These are phyloP conservation scores for Linum usitatissimum DNA, from an alignment of 345 rosid species.

Conservation along the genomic window DNA sequence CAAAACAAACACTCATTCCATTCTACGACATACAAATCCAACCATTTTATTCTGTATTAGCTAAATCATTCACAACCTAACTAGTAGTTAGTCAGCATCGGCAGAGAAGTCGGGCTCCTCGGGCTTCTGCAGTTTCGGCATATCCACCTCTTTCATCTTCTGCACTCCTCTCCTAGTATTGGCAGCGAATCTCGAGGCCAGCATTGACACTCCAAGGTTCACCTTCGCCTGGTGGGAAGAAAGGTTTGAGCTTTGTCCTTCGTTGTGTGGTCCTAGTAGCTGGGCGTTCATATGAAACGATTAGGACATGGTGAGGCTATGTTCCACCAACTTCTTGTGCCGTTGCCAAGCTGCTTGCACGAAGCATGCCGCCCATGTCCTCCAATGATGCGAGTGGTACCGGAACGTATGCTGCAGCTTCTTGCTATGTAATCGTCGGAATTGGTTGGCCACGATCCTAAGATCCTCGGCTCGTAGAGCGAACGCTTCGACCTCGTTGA, in stretches of 20 bases:
- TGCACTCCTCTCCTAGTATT: constrained; percentile 74
- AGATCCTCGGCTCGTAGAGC: constrained; percentile 53
- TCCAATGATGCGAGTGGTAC: constrained; percentile 56
- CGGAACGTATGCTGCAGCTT: constrained; percentile 51
- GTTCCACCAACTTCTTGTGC: constrained; percentile 33
- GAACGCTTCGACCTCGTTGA: constrained; percentile 54
- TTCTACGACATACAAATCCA: too few species aligned
- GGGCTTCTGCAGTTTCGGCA: constrained; percentile 76
- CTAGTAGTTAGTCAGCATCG: constrained; percentile 12
- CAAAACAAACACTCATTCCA: too few species aligned
- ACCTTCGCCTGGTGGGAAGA: constrained; percentile 18
- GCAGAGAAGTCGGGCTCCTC: constrained; percentile 79
- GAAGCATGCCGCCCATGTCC: constrained; percentile 64
- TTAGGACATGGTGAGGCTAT: constrained; percentile 31
- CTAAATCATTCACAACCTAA: background rate
- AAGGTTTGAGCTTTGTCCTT: constrained; percentile 21
- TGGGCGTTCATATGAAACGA: constrained; percentile 21
- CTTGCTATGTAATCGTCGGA: constrained; percentile 55
- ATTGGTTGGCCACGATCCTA: constrained; percentile 57
- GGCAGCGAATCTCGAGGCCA: constrained; percentile 81
- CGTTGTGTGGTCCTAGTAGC: constrained; percentile 12
- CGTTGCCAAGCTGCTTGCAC: constrained; percentile 54
- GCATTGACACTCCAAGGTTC: constrained; percentile 55
- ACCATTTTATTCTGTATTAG: background rate
- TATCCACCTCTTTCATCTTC: constrained; percentile 46